Base-by-base conservation (phyloP, 2,329 filamentous ascomycete species). In the Blastomyces parvus region DNA sequence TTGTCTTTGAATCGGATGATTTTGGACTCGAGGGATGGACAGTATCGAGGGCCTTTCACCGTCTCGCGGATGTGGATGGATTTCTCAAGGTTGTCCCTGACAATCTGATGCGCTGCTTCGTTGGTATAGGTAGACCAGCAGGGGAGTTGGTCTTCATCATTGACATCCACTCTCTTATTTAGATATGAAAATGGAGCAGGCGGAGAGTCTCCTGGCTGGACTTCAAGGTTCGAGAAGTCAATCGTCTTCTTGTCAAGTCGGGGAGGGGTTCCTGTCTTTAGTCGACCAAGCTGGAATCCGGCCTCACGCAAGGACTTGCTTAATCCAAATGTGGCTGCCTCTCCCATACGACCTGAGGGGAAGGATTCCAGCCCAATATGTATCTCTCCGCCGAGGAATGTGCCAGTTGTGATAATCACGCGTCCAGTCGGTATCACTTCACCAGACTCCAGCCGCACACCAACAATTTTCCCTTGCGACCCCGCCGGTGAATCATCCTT, bases 251-350 rank as follows among this genome's bases (percentile, higher is more conserved):
- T 86, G 69, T 91, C 89, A 62, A 99, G 80, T 33, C 94, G 86
- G 27, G 94, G 94, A 8, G 94, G 94, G 5, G 94, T 99, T 17
- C 94, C 94, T 0, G 94, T 99, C 82, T 99, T 99, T 61, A 99
- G 77, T 65, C 94, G 85, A 36, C 94, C 94, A 19, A 99, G 79
- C 69, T 88, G 84, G 73, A 99, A 97, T 1, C 94, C 94, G 1
- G 93, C 92, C 61, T 93, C 89, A 65, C 84, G 84, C 52, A 99
- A 80, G 3, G 92, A 97, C 73, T 92, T 94, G 80, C 92, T 97
- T 62, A 99, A 78, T 0, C 93, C 93, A 71, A 91, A 91, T 0
- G 94, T 97, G 0, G 94, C 92, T 27, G 90, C 90, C 77, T 99
- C 94, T 13, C 93, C 94, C 80, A 99, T 91, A 9, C 94, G 86